These are phyloP conservation scores for Salix caprea DNA, from an alignment of 345 rosid species.

Conservation along the genomic window DNA sequence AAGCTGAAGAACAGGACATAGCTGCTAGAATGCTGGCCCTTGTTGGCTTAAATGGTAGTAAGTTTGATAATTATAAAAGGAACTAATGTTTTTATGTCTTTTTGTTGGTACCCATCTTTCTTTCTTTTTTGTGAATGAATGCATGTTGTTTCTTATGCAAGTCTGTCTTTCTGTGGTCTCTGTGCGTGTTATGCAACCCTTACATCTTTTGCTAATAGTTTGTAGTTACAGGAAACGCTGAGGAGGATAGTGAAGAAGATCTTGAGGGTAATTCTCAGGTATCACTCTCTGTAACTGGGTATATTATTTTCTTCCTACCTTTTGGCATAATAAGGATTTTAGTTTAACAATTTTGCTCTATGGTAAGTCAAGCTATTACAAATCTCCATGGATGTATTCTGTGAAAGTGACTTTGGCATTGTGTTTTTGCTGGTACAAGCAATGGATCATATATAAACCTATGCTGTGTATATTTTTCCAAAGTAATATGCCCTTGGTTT, in stretches of 20 bases:
- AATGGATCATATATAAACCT: background rate
- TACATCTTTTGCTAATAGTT: constrained; percentile 9
- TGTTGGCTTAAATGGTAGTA: constrained; percentile 58
- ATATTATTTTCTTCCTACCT: background rate
- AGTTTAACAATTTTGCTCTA: background rate
- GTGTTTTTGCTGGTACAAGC: background rate
- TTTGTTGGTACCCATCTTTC: background rate
- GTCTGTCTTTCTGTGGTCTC: background rate
- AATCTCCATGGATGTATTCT: background rate
- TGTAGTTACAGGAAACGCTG: constrained; percentile 49
- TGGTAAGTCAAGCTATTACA: background rate
- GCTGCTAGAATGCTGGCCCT: constrained; percentile 73
- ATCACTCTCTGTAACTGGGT: background rate
- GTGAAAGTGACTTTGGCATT: background rate
- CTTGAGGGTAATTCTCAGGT: constrained; percentile 66
- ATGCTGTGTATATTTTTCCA: background rate
- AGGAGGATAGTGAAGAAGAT: constrained; percentile 41
- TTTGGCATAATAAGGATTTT: background rate
- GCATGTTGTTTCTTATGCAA: background rate
- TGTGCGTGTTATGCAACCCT: background rate
- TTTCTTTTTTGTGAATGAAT: background rate
- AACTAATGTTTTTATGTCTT: background rate
- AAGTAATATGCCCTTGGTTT: background rate
- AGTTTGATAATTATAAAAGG: constrained; percentile 21
- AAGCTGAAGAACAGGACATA: constrained; percentile 87